Percentiles rank a stretch among this genome's conserved stretches.
These are phyloP conservation scores for Cavenderia fasciculata DNA, from an alignment of 78 protist species.

Conservation along the genomic window DNA sequence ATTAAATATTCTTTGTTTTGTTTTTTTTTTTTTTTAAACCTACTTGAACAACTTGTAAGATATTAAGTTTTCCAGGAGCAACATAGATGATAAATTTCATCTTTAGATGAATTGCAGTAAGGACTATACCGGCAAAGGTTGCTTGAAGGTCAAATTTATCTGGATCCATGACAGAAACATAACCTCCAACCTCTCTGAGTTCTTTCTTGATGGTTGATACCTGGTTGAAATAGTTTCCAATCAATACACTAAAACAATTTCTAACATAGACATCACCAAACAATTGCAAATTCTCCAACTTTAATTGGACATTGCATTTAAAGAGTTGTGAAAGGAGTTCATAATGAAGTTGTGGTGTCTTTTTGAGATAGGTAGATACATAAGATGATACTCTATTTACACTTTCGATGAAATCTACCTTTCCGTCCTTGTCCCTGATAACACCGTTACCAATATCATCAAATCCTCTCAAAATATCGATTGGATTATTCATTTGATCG, in stretches of 20 bases:
- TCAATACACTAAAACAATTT: slow-evolving; percentile 22
- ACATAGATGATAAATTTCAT: slow-evolving; percentile 65
- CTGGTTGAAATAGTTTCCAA: slow-evolving; percentile 50
- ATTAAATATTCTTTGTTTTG: background rate
- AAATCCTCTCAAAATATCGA: slow-evolving; percentile 7
- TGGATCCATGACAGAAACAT: slow-evolving; percentile 43
- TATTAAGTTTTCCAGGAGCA: slow-evolving; percentile 52
- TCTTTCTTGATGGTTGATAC: background rate
- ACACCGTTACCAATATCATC: slow-evolving; percentile 65
- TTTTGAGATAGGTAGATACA: slow-evolving; percentile 14
- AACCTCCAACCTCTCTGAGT: slow-evolving; percentile 63
- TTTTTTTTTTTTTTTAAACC: background rate
- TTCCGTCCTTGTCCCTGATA: background rate
- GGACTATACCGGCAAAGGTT: slow-evolving; percentile 24
- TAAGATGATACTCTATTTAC: slow-evolving; percentile 20
- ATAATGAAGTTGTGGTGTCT: slow-evolving; percentile 60
- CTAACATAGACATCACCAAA: slow-evolving; percentile 77
- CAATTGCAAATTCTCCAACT: slow-evolving; percentile 65
- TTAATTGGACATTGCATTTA: slow-evolving; percentile 53
- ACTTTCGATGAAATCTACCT: slow-evolving; percentile 32
- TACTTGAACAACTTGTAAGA: slow-evolving; percentile 47
- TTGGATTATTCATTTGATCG: too few relatives aligned
- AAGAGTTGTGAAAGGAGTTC: slow-evolving; percentile 32
- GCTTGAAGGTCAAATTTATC: slow-evolving; percentile 16
- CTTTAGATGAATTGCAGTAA: slow-evolving; percentile 64